A percentile compares a stretch with the other conserved stretches of the same genome.
phyloP scores from a whole-genome alignment of 2,329 filamentous ascomycete species.

The Didymella lethalis region DNA sequence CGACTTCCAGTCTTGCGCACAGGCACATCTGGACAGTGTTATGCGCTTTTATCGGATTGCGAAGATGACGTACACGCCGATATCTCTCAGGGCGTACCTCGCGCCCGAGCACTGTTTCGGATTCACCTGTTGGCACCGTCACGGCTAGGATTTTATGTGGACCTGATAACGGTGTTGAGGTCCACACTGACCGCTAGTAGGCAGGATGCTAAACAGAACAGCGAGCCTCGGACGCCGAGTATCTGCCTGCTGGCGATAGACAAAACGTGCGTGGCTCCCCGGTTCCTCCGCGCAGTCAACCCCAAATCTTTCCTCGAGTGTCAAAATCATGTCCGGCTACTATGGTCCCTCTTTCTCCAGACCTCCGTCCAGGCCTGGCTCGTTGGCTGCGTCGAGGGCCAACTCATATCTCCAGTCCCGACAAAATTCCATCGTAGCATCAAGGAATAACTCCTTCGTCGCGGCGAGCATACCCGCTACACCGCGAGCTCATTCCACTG shows the following conservation, averaged over 20 bases:
- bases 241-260: conserved; percentile 15
- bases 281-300: conserved; percentile 15
- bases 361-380: conserved; percentile 21
- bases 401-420: conserved; percentile 21
- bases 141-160: conserved; percentile 23
- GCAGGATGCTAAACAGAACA: conserved; percentile 9
- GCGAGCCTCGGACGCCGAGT: conserved; percentile 11
- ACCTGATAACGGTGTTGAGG: conserved; percentile 15
- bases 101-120: conserved; percentile 9
- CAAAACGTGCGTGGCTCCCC: conserved; percentile 19
- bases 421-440: conserved; percentile 10
- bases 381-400: conserved; percentile 20
- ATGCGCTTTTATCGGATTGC: background rate
- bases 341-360: conserved; percentile 22
- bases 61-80: conserved; percentile 5
- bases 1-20: background rate
- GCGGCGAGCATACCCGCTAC: conserved; percentile 19
- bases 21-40: background rate
- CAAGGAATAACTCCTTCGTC: conserved; percentile 13
- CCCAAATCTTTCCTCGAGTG: conserved; percentile 5
- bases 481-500: conserved; percentile 20
- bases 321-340: conserved; percentile 24
- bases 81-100: background rate
- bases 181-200: conserved; percentile 20
- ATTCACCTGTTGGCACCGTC: conserved; percentile 13